Conservation (phyloP, 495 filamentous ascomycete genomes). For the Bryoglossum gracile region DNA sequence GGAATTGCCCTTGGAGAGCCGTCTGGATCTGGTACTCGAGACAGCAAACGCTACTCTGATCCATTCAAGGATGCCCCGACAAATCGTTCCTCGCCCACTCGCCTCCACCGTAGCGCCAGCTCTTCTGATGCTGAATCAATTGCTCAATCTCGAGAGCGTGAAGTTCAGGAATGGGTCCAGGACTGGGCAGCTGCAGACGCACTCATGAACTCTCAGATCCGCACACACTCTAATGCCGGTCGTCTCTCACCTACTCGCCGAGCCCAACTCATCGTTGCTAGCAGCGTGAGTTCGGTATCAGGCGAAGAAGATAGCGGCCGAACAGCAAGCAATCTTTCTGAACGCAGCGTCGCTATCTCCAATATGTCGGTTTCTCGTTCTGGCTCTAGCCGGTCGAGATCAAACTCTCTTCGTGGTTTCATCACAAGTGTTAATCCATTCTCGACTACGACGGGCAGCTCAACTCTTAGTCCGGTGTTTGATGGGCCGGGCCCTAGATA, state of each 20-base stretch:
- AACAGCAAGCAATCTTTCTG: constrained; percentile 50
- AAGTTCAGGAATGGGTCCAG: constrained; percentile 53
- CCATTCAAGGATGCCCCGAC: constrained; percentile 27
- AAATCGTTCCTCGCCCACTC: neutral
- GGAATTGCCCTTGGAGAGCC: constrained; percentile 24
- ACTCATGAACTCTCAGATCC: constrained; percentile 29
- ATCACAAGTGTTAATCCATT: constrained; percentile 22
- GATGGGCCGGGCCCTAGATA: constrained; percentile 10
- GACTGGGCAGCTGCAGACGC: constrained; percentile 52
- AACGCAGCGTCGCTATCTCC: constrained; percentile 27
- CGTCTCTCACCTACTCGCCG: constrained; percentile 19
- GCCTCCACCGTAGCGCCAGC: neutral
- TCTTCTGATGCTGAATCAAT: constrained; percentile 9
- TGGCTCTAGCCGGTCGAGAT: constrained; percentile 18
- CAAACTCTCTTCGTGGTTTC: constrained; percentile 23
- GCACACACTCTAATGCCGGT: constrained; percentile 15
- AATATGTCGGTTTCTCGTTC: constrained; percentile 10
- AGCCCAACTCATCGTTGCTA: constrained; percentile 18
- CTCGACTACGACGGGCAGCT: constrained; percentile 10
- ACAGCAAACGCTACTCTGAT: constrained; percentile 25
- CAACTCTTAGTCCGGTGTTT: constrained; percentile 10
- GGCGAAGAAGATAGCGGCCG: constrained; percentile 43
- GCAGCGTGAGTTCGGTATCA: constrained; percentile 10
- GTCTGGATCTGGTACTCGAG: neutral
- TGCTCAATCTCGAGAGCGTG: constrained; percentile 26